phyloP scores from a whole-genome alignment of 805 yeast species.

The Starmerella riodocensis region DNA sequence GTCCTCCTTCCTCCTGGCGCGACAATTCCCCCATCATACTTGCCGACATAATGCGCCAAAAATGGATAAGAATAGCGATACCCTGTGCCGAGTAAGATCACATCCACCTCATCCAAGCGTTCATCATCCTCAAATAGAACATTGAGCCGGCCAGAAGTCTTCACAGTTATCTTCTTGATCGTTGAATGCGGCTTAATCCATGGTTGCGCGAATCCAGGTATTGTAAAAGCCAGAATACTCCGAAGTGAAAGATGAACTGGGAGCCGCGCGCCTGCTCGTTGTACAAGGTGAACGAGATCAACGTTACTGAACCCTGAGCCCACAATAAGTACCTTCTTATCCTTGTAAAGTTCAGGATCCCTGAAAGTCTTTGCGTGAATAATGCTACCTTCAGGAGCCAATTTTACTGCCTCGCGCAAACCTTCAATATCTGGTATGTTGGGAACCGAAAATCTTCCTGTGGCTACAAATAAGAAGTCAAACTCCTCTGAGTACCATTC shows the following conservation, averaged over 20 bases:
- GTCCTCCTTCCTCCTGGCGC: conserved; percentile 7
- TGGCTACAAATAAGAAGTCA: conserved; percentile 21
- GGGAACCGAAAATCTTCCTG: conserved; percentile 24
- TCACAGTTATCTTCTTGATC: not conserved
- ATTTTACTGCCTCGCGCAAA: conserved; percentile 9
- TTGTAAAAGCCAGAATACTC: conserved; percentile 16
- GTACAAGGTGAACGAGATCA: conserved; percentile 22
- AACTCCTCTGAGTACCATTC: conserved; percentile 14
- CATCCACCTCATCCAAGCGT: conserved; percentile 8
- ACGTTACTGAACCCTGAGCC: conserved; percentile 23
- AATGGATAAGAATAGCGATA: conserved; percentile 15
- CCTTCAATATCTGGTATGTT: conserved; percentile 25
- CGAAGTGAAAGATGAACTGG: conserved; percentile 18
- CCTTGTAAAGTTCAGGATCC: conserved; percentile 17
- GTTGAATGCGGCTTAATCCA: conserved; percentile 15
- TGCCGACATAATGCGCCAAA: conserved; percentile 10
- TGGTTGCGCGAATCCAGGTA: conserved; percentile 16
- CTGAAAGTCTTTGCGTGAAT: conserved; percentile 29
- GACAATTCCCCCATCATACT: conserved; percentile 8
- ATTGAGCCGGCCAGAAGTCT: not conserved
- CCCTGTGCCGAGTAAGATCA: conserved; percentile 17
- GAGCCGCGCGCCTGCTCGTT: conserved; percentile 17
- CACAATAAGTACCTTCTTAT: conserved; percentile 25
- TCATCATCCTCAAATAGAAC: conserved; percentile 8
- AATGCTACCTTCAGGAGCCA: conserved; percentile 23